These are phyloP conservation scores for Geosiphon pyriformis DNA, from an alignment of 192 early-diverging fungal species.

Conservation along the genomic window DNA sequence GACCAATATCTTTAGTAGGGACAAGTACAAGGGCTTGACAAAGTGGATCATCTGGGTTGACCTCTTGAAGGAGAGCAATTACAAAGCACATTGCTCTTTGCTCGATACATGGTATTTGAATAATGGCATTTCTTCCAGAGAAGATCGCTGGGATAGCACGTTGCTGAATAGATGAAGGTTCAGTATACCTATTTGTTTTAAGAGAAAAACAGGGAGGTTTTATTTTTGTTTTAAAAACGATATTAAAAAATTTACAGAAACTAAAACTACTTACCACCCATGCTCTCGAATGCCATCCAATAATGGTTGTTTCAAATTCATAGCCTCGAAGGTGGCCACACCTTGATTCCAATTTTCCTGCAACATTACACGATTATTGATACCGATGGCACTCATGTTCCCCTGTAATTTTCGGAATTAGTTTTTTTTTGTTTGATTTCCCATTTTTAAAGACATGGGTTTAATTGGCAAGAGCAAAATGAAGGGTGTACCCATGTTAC, in stretches of 20 bases:
- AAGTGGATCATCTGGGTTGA: not conserved
- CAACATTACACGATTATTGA: slow-evolving; percentile 7
- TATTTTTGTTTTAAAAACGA: not conserved
- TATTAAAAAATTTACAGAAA: not conserved
- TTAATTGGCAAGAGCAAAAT: not conserved
- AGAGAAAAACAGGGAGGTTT: not conserved
- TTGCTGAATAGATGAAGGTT: slow-evolving; percentile 16
- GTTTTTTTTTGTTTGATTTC: not conserved
- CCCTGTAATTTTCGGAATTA: not conserved
- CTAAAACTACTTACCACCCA: not conserved
- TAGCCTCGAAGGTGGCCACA: slow-evolving; percentile 12
- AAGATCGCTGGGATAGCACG: slow-evolving; percentile 2
- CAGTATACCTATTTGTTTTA: not conserved
- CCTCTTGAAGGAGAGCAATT: slow-evolving; percentile 13
- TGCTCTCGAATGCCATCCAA: slow-evolving; percentile 7
- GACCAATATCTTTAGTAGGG: slow-evolving; percentile 12
- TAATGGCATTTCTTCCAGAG: slow-evolving; percentile 3
- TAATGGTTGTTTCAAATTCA: slow-evolving; percentile 14
- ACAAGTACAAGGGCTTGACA: slow-evolving; percentile 19
- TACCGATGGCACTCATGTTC: not conserved
- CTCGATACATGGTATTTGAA: slow-evolving; percentile 14
- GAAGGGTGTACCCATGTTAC: not conserved
- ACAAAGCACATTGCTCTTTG: slow-evolving; percentile 9
- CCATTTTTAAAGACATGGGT: not conserved
- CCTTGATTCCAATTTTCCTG: slow-evolving; percentile 9